These are phyloP conservation scores for Rhizophagus sp. DNA, from an alignment of 192 early-diverging fungal genomes.

Conservation along the genomic window DNA sequence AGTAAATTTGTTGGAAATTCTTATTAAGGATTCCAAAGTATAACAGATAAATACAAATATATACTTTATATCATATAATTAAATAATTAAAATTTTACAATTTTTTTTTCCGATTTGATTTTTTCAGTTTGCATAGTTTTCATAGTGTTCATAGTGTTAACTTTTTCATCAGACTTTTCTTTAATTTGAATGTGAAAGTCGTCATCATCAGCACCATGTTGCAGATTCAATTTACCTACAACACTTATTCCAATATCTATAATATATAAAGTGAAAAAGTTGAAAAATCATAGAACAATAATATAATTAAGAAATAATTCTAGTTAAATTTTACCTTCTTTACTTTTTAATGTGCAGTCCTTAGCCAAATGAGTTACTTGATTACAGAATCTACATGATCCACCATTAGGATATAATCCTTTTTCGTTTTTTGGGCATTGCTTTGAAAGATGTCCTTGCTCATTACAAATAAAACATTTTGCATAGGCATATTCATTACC, in stretches of 20 bases:
- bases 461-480: constrained; percentile 86
- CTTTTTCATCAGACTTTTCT: constrained; percentile 31
- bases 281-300: not conserved
- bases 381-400: constrained; percentile 86
- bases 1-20: too few relatives aligned
- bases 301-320: not conserved
- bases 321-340: constrained; percentile 35
- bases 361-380: constrained; percentile 81
- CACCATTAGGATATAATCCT: constrained; percentile 90
- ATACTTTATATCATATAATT: too few relatives aligned
- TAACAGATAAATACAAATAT: too few relatives aligned
- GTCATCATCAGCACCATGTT: constrained; percentile 95
- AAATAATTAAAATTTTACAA: not conserved
- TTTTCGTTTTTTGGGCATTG: constrained; percentile 86
- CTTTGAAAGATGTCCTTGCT: constrained; percentile 78
- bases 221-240: constrained; percentile 75
- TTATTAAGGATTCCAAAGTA: too few relatives aligned
- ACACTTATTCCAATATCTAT: constrained; percentile 49
- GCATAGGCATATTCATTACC: constrained; percentile 71
- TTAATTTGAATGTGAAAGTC: constrained; percentile 77
- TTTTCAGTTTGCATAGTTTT: not conserved
- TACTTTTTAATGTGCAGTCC: constrained; percentile 74
- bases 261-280: constrained; percentile 11
- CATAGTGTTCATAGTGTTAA: not conserved
- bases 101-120: not conserved